phyloP scores from a whole-genome alignment of 495 filamentous ascomycete species.

The Penicillium longicatenatum region DNA sequence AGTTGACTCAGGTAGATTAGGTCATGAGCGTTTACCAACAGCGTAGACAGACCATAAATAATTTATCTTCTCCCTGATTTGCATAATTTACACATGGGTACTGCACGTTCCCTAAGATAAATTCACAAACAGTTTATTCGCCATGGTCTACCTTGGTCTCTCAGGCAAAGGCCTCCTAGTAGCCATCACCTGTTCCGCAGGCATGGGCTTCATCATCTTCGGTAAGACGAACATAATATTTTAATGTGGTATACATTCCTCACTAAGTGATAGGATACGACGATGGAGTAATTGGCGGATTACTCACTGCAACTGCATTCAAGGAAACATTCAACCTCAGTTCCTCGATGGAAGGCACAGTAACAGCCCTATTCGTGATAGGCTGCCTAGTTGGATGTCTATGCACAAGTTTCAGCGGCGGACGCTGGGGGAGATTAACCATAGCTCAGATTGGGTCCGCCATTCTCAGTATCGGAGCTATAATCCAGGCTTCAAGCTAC shows the following conservation, averaged over 20 bases:
- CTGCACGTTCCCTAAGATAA: too few species aligned
- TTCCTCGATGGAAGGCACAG: constrained; percentile 21
- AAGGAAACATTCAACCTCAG: constrained; percentile 18
- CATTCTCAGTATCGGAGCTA: constrained; percentile 53
- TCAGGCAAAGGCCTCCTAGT: constrained; percentile 13
- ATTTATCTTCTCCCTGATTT: too few species aligned
- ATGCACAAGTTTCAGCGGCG: constrained; percentile 7
- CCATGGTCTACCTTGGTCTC: constrained; percentile 15
- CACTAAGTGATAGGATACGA: constrained; percentile 11
- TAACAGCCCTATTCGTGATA: constrained; percentile 39
- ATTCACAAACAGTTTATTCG: background rate
- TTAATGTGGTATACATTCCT: background rate
- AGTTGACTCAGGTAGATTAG: background rate
- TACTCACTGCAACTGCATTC: constrained; percentile 17
- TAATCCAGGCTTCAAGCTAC: constrained; percentile 51
- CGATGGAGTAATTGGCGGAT: constrained; percentile 21
- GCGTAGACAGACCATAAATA: background rate
- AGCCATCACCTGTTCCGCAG: constrained; percentile 17
- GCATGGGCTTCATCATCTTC: constrained; percentile 23
- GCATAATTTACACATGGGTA: too few species aligned
- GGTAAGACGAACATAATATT: constrained; percentile 3
- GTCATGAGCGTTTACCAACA: background rate
- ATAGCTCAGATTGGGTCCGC: constrained; percentile 46
- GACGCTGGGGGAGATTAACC: constrained; percentile 8
- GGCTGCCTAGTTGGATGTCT: constrained; percentile 17